phyloP scores from a whole-genome alignment of 179 eudicot species.

The Amaranthus tricolor region DNA sequence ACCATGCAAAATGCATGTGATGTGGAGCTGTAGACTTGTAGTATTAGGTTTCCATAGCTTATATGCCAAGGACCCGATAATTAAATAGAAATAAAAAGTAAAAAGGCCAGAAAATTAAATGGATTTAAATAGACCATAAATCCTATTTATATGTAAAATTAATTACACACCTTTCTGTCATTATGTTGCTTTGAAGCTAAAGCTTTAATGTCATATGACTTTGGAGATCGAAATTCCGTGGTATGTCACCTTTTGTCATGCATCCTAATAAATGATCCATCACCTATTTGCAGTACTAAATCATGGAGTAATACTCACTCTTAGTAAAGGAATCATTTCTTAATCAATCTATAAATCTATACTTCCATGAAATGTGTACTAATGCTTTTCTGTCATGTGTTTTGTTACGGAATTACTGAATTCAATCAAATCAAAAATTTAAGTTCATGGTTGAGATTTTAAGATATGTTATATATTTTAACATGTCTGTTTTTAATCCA shows the following conservation, averaged over 20 bases:
- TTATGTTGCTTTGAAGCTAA: constrained; percentile 25
- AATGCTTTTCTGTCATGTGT: neutral
- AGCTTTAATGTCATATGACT: constrained; percentile 32
- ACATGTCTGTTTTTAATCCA: no score
- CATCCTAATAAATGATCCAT: constrained; percentile 29
- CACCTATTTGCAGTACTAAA: constrained; percentile 2
- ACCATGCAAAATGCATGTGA: constrained; percentile 22
- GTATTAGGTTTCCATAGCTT: constrained; percentile 12
- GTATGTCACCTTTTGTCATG: constrained; percentile 36
- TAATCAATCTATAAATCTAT: neutral
- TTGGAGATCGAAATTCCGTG: constrained; percentile 31
- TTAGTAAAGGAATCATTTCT: neutral
- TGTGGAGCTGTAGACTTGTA: constrained; percentile 16
- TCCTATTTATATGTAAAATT: constrained; percentile 16
- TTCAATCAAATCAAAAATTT: no score
- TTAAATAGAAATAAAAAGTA: neutral
- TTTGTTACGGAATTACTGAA: no score
- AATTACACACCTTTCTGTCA: constrained; percentile 24
- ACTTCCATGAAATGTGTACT: neutral
- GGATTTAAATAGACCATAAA: neutral
- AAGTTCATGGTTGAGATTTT: no score
- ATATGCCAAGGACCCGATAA: constrained; percentile 7
- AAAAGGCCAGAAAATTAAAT: neutral
- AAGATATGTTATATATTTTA: no score
- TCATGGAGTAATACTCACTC: constrained; percentile 5